These are phyloP conservation scores for Plasmodium falciparum DNA, from an alignment of 169 alveolate genomes.

Conservation along the genomic window DNA sequence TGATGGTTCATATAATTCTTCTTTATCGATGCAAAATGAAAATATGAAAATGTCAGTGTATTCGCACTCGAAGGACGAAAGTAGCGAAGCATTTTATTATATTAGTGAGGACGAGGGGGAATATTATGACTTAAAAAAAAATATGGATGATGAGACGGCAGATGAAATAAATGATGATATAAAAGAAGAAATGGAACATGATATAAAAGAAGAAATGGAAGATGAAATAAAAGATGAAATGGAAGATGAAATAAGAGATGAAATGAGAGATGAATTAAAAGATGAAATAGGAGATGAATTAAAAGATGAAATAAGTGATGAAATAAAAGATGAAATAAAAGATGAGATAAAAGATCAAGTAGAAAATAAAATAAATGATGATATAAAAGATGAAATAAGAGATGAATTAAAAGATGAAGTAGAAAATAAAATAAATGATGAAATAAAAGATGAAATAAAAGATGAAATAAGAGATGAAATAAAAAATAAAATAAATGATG, in stretches of 20 bases:
- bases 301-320: not conserved
- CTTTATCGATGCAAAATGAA: not conserved
- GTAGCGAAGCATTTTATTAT: not conserved
- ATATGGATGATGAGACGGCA: constrained; percentile 3
- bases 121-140: not conserved
- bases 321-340: not conserved
- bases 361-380: not conserved
- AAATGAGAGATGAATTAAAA: not conserved
- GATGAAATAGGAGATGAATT: not conserved
- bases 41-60: not conserved
- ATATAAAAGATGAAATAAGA: not conserved
- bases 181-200: not conserved
- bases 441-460: not conserved
- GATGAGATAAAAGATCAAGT: not conserved
- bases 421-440: not conserved
- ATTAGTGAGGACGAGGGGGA: not conserved
- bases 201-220: not conserved
- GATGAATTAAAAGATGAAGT: not conserved
- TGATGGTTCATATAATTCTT: constrained; percentile 3
- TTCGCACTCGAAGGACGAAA: not conserved
- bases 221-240: not conserved
- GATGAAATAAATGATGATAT: not conserved
- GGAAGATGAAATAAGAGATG: not conserved
- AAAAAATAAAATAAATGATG: not conserved
- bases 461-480: not conserved